Conservation (phyloP, 805 yeast species). For the Ascoidea asiatica region DNA sequence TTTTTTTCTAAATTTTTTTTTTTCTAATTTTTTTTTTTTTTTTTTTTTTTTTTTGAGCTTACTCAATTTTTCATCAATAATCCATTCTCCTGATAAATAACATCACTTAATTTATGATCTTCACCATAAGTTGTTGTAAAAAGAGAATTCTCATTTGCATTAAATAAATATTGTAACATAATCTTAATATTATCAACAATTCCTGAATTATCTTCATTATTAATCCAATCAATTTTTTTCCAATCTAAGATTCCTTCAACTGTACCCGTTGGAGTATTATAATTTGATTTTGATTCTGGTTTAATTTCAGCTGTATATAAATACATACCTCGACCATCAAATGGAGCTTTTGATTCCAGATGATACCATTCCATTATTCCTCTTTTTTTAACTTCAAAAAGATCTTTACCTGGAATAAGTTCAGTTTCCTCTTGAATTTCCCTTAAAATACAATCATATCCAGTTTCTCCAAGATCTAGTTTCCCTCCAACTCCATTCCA, state of each 20-base stretch:
- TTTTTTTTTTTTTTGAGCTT: background rate
- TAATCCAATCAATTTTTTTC: slow-evolving; percentile 7
- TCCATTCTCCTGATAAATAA: background rate
- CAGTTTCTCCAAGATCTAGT: slow-evolving; percentile 4
- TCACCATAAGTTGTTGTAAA: slow-evolving; percentile 1
- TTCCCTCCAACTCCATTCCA: slow-evolving; percentile 12
- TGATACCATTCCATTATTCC: slow-evolving; percentile 10
- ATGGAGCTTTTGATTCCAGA: background rate
- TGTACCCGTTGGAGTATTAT: slow-evolving; percentile 1
- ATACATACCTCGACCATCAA: slow-evolving; percentile 5
- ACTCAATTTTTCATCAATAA: background rate
- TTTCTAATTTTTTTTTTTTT: no score
- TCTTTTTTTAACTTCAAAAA: background rate
- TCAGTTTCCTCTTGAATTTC: slow-evolving; percentile 11
- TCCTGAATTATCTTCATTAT: slow-evolving; percentile 6
- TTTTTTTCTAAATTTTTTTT: no score
- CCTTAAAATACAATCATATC: slow-evolving; percentile 4
- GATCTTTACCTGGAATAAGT: slow-evolving; percentile 2
- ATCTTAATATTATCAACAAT: slow-evolving; percentile 5
- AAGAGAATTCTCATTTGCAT: background rate
- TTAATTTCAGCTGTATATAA: slow-evolving; percentile 3
- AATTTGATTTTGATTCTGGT: slow-evolving; percentile 1
- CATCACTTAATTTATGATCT: slow-evolving; percentile 1
- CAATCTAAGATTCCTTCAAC: slow-evolving; percentile 10
- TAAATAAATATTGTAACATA: background rate